Base-by-base conservation (phyloP, 768 basidiomycete genomes). In the Atractiella rhizophila region DNA sequence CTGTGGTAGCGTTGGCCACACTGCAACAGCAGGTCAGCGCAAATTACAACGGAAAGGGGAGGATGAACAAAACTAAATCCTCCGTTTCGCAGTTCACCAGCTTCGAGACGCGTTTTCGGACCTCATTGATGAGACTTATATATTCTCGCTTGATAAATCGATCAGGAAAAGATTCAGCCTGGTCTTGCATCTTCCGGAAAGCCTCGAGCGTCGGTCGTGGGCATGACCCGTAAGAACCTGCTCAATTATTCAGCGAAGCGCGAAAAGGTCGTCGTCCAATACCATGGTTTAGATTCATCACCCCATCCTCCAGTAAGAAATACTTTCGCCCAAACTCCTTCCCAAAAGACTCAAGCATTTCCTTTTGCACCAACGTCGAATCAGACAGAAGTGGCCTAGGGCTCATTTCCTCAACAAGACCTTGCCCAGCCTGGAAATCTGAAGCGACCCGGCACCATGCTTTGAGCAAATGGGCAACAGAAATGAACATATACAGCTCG, bases 241-340 rank as follows among this genome's bases (percentile, higher is more conserved):
- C 5, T 16, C 12, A n/a, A n/a, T n/a, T n/a, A 18, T 28, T 29
- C 16, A 2, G 3, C 23, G 4, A 15, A 4, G 28, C 13, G n/a
- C 30, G 30, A 2, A 16, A 35, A 1, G 3, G 26, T n/a, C 48
- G n/a, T n/a, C n/a, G n/a, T n/a, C n/a, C n/a, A n/a, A 20, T 12
- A 39, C 52, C 52, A 28, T 51, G 48, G 34, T 53, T 53, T 11
- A 51, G 24, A 24, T 49, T 49, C 20, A 34, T 20, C 40, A 40
- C 49, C 0, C 35, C 50, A 6, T 34, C 8, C 26, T 45, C 48
- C n/a, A 48, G 45, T 0, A 10, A 15, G 36, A 46, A 53, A 13
- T 48, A 44, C 42, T 33, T 37, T 20, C 47, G 43, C 13, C 50
- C 12, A 29, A 51, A n/a, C 11, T 27, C 16, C 20, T 39, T 39